Percentiles rank a stretch among this genome's conserved stretches.
These are phyloP conservation scores for Gossypium laxum DNA, from an alignment of 441 rosid genomes.

Conservation along the genomic window DNA sequence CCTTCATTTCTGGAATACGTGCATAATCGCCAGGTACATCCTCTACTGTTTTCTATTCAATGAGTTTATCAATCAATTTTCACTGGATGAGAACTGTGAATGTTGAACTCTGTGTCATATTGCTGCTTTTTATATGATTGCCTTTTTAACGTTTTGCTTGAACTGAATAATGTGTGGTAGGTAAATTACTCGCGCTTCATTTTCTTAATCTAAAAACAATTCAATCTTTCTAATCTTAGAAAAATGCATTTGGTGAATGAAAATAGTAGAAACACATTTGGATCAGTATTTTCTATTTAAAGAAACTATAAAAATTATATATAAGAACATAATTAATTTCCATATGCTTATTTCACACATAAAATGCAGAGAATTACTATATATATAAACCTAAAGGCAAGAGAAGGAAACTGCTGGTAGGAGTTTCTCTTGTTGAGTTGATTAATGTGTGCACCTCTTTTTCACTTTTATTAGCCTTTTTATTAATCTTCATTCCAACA, in stretches of 20 bases:
- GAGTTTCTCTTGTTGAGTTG: neutral
- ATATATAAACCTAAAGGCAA: neutral
- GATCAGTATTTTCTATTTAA: neutral
- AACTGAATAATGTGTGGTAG: neutral
- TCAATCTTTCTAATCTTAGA: neutral
- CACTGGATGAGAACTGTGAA: constrained; percentile 1
- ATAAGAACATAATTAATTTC: neutral
- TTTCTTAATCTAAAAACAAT: neutral
- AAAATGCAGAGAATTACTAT: neutral
- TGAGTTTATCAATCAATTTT: neutral
- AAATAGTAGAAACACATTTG: neutral
- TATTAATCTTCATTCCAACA: neutral
- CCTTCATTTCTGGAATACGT: constrained; percentile 46
- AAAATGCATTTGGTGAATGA: neutral
- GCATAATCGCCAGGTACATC: constrained; percentile 39
- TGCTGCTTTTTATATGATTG: neutral
- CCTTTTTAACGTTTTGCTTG: neutral
- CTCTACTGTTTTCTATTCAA: neutral
- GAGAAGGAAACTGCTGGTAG: neutral
- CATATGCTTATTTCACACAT: neutral
- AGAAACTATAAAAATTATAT: neutral
- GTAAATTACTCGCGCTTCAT: neutral
- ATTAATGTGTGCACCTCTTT: neutral
- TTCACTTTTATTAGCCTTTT: neutral
- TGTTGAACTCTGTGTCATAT: neutral